Evolutionary conservation across 2,329 filamentous ascomycete species (phyloP), one percentile per base, ranked within the genome.

Genomic region (Alternaria sp.): DNA sequence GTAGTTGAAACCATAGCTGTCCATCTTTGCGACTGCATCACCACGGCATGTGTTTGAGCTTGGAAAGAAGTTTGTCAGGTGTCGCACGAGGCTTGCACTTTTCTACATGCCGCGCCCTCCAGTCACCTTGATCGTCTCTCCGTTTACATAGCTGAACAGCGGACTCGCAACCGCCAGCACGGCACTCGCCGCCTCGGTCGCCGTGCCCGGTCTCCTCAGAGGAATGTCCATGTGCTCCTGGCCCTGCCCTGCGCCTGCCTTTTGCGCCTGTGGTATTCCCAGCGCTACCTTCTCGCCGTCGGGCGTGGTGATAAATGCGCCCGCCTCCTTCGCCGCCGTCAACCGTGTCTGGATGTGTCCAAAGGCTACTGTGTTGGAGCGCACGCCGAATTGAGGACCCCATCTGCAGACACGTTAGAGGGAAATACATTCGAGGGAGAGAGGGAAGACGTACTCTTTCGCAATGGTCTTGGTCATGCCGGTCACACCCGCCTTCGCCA

Each of bases 401-500:
- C 93, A 97, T 63, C 77, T 79, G 33, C 6, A 62, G n/a, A 50
- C 8, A 0, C 37, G 49, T 65, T 59, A 70, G 66, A 18, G 53
- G n/a, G 26, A 6, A 41, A 49, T 25, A 47, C 50, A 6, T 14
- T 10, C 3, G 23, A 18, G 28, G 2, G 8, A 15, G 2, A 53
- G 45, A 33, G 23, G 23, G 23, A 4, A 1, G 33, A 75, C 75
- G 25, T 67, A 78, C 83, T 97, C 85, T 83, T 97, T 96, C 4
- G 93, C 93, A 75, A 97, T 93, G 2, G 93, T 94, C 84, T 96
- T 96, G 63, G 91, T 94, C 61, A 97, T 86, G 6, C 94, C 94
- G 11, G 88, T 88, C 14, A 97, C 88, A 49, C 92, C 94, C 4
- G 93, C 92, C 84, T 97, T 97, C 58, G 92, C 94, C 51, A 94